Evolutionary conservation across 768 basidiomycete species (phyloP), one percentile per base, ranked within the genome.

Genomic region (Tylopilus rubrobrunneus): DNA sequence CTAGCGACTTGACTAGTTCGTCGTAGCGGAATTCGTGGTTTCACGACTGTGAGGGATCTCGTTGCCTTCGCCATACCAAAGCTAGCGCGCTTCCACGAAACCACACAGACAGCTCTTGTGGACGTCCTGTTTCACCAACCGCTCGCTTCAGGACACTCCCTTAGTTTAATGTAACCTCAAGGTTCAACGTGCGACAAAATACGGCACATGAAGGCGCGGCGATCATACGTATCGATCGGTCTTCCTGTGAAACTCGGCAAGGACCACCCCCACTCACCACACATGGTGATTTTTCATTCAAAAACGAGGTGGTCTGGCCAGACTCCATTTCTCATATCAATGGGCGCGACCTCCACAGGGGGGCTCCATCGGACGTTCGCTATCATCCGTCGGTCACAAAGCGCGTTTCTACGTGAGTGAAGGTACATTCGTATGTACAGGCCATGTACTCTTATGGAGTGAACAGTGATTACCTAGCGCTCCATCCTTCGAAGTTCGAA

Each of bases 261-360:
- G 43, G 49, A 43, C 55, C 48, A 36, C 17, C 48, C 36, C 41
- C 46, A 33, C 55, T 49, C 57, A 43, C 59, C 51, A 27, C 52
- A 59, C 52, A 51, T 43, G 65, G 61, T 36, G 50, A 58, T 68
- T 57, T 65, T 61, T 68, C 61, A 63, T 63, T 66, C 56, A 31
- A 45, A 60, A 56, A 52, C 7, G 51, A 58, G 58, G 47, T 49
- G 44, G 37, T 48, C 53, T 63, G 17, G 46, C 51, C 51, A 45
- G n/a, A 25, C 34, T 29, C 51, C 42, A 56, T 53, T 53, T 60
- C 53, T 55, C 53, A 52, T 59, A 56, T 65, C 49, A 48, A 44
- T 37, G 50, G 55, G 50, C 43, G 53, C 29, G 42, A 51, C 52
- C 33, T 23, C 28, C 46, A 45, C 54, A 42, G 25, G 48, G 45